These are phyloP conservation scores for Rhododendron ovatum DNA, from an alignment of 148 eudicot species.

Conservation along the genomic window DNA sequence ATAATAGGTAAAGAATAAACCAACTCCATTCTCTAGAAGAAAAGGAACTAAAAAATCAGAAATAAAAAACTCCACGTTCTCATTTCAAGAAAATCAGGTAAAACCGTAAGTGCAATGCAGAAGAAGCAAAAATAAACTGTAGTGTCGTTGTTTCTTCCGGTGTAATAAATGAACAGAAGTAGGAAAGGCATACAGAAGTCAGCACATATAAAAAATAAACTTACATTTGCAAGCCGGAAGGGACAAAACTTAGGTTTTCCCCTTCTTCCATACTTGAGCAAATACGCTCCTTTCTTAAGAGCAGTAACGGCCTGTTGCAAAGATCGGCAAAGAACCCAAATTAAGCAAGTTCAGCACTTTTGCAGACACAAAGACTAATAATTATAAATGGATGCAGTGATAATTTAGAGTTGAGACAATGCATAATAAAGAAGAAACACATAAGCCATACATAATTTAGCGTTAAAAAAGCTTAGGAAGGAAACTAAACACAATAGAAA, in stretches of 20 bases:
- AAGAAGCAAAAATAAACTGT: neutral
- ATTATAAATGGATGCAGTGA: neutral
- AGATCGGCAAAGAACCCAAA: neutral
- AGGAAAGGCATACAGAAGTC: neutral
- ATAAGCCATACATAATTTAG: neutral
- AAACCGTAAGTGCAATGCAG: neutral
- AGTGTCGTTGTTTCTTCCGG: too few species aligned
- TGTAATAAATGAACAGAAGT: neutral
- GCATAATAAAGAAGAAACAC: neutral
- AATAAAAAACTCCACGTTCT: neutral
- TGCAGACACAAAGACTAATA: neutral
- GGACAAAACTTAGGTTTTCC: slow-evolving; percentile 12
- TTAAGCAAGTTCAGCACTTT: slow-evolving; percentile 8
- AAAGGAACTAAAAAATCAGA: neutral
- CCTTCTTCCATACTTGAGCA: slow-evolving; percentile 12
- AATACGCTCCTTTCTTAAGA: slow-evolving; percentile 6
- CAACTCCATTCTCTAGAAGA: neutral
- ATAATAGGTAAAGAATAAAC: neutral
- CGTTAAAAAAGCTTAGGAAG: neutral
- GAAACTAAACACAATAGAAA: neutral
- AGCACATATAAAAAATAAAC: neutral
- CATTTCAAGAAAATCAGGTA: neutral
- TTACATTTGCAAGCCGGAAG: slow-evolving; percentile 10
- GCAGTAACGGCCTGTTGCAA: slow-evolving; percentile 7
- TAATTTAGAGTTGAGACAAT: neutral